Percentiles rank a stretch among this genome's conserved stretches.
These are phyloP conservation scores for Medicago ruthenica DNA, from an alignment of 306 rosid species.

Conservation along the genomic window DNA sequence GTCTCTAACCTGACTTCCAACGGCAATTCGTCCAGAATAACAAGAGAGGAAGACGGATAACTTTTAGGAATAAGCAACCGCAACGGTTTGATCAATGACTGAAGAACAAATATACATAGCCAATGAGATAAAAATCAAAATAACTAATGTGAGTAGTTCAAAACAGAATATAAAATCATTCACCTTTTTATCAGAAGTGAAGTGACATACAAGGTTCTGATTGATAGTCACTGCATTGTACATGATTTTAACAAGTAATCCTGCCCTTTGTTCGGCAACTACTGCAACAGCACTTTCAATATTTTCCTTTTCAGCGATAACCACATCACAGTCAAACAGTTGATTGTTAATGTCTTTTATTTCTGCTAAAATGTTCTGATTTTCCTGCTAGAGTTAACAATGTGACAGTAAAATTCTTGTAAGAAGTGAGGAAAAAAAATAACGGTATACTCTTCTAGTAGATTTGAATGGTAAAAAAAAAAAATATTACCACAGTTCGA, in stretches of 20 bases:
- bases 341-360: slow-evolving; percentile 47
- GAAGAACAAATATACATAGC: slow-evolving; percentile 33
- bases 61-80: slow-evolving; percentile 48
- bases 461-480: not conserved
- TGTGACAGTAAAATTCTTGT: not conserved
- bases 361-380: slow-evolving; percentile 42
- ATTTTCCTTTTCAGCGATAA: slow-evolving; percentile 41
- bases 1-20: slow-evolving; percentile 43
- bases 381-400: slow-evolving; percentile 44
- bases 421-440: not conserved
- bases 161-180: slow-evolving; percentile 16
- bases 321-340: slow-evolving; percentile 46
- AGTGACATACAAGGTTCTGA: slow-evolving; percentile 3
- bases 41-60: slow-evolving; percentile 48
- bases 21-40: slow-evolving; percentile 42
- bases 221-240: slow-evolving; percentile 40
- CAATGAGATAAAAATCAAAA: not conserved
- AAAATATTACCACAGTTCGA: slow-evolving; percentile 35
- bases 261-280: slow-evolving; percentile 38
- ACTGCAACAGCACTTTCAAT: slow-evolving; percentile 22
- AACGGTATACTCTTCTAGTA: not conserved
- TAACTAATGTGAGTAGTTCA: not conserved
- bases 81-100: slow-evolving; percentile 49
- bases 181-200: slow-evolving; percentile 42
- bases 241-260: slow-evolving; percentile 36